Base-by-base conservation (phyloP, 495 filamentous ascomycete species). In the Rhypophila decipiens region DNA sequence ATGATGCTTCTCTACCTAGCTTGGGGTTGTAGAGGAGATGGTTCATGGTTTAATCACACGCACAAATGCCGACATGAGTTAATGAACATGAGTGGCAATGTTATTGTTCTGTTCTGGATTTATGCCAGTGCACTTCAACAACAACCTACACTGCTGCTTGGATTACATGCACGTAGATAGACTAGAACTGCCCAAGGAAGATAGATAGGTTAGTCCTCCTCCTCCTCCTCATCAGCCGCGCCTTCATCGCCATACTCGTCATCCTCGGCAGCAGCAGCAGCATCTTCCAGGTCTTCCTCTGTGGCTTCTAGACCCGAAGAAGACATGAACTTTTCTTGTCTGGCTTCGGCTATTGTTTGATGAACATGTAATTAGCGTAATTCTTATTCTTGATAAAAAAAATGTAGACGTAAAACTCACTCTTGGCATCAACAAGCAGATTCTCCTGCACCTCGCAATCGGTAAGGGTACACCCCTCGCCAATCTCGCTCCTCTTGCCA, bases 401-500 rank as follows among this genome's bases (percentile, higher is more conserved):
- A 44, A 27, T 24, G 24, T 21, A 23, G 36, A 24, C 33, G 4
- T 18, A 31, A 9, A 11, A 78, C 79, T 76, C 67, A 84, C 81
- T 90, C 57, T 80, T 83, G 19, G 87, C 80, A 48, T 85, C 80
- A 11, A 97, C 86, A n/a, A 86, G 68, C 59, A 84, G 76, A 24
- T 83, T 87, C 63, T 95, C 87, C 61, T 95, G 87, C 2, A 96
- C 81, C 65, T 96, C 90, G 55, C 89, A 95, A 48, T 96, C 88
- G 45, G 80, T 87, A 45, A 98, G 67, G 15, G 75, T 73, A 39
- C 78, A 85, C 38, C 85, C 84, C 20, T 85, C 82, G 1, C 90
- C 89, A 39, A 97, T 76, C 57, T 80, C 81, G 40, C 77, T 80
- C 39, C 86, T 68, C 42, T 81, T 77, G 1, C 94, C 93, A 9